These are phyloP conservation scores for Leishmania braziliensis DNA, from an alignment of 208 protist genomes.

Conservation along the genomic window DNA sequence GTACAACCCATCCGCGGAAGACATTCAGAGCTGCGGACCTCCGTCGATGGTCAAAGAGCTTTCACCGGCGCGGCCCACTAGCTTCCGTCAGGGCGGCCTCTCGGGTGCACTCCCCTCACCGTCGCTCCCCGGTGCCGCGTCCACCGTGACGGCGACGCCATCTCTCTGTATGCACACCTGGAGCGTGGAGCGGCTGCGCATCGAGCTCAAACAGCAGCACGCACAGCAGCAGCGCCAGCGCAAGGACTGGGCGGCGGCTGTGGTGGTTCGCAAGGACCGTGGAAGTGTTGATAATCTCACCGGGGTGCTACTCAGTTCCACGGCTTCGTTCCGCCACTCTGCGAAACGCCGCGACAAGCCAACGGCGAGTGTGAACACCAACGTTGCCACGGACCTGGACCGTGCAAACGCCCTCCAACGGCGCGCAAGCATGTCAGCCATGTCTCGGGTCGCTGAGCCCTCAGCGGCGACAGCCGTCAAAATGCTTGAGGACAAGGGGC, in stretches of 20 bases:
- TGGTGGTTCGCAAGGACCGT: background rate
- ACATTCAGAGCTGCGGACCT: slow-evolving; percentile 8
- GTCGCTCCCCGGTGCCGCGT: background rate
- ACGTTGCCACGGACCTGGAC: background rate
- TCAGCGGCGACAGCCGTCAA: background rate
- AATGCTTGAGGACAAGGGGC: background rate
- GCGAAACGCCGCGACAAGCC: slow-evolving; percentile 21
- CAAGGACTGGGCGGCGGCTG: slow-evolving; percentile 18
- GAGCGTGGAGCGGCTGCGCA: slow-evolving; percentile 23
- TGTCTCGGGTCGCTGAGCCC: background rate
- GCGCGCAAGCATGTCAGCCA: slow-evolving; percentile 9
- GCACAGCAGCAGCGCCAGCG: slow-evolving; percentile 28
- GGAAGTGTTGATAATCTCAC: background rate
- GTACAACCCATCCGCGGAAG: slow-evolving; percentile 15
- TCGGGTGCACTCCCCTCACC: background rate
- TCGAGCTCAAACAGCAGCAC: slow-evolving; percentile 31
- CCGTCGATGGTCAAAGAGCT: slow-evolving; percentile 1
- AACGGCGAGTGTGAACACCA: slow-evolving; percentile 16
- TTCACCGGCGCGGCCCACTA: background rate
- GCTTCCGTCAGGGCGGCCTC: slow-evolving; percentile 6
- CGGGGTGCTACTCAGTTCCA: background rate
- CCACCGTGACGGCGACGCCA: background rate
- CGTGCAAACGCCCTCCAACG: background rate
- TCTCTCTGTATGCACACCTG: background rate
- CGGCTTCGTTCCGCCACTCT: slow-evolving; percentile 17